Conservation (phyloP, 2,329 filamentous ascomycete species). For the Chrysosporium keratinophilum region DNA sequence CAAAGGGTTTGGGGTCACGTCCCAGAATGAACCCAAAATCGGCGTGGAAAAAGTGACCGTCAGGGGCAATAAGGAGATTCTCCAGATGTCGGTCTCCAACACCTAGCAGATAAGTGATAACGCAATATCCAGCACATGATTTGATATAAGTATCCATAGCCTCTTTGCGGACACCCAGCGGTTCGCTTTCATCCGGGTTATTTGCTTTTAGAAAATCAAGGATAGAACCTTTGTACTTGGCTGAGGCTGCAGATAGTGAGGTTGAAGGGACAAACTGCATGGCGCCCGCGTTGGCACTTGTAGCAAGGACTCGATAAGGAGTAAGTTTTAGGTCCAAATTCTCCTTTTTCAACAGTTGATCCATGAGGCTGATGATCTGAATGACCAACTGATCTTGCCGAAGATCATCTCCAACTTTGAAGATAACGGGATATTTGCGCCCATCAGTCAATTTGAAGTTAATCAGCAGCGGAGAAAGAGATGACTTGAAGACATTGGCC, state of each 20-base stretch:
- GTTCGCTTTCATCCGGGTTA: constrained; percentile 73
- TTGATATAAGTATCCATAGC: constrained; percentile 91
- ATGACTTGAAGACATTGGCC: constrained; percentile 89
- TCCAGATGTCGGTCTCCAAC: constrained; percentile 94
- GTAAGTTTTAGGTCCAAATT: constrained; percentile 91
- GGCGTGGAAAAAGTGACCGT: constrained; percentile 93
- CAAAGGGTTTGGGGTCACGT: constrained; percentile 93
- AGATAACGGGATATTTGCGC: constrained; percentile 78
- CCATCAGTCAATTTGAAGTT: constrained; percentile 75
- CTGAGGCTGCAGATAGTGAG: constrained; percentile 69
- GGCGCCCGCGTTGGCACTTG: constrained; percentile 75
- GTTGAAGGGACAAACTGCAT: constrained; percentile 88
- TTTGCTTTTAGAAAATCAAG: constrained; percentile 78
- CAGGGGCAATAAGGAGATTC: constrained; percentile 81
- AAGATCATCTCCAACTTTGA: constrained; percentile 94
- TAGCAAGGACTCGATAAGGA: constrained; percentile 92
- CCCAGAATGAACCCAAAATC: constrained; percentile 98
- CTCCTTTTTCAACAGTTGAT: constrained; percentile 86
- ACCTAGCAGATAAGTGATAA: constrained; percentile 94
- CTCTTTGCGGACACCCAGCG: constrained; percentile 79
- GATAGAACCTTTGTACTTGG: constrained; percentile 67
- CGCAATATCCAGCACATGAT: constrained; percentile 93
- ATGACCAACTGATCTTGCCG: constrained; percentile 96
- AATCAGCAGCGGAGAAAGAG: constrained; percentile 79
- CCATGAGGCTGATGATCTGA: constrained; percentile 96